Conservation (phyloP, 2,329 filamentous ascomycete genomes). For the Clonostachys chloroleuca region DNA sequence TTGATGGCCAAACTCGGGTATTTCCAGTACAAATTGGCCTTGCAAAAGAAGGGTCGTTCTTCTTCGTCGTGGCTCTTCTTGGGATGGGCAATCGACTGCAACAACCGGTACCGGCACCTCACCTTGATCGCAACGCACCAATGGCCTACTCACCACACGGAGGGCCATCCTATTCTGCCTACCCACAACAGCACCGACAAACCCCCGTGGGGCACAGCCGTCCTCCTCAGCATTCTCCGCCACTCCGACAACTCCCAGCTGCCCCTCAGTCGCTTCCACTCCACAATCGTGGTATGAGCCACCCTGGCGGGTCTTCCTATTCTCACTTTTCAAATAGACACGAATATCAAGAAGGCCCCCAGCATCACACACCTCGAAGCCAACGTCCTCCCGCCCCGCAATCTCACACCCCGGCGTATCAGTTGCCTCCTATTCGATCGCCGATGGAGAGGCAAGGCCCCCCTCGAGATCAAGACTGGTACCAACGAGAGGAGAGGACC, state of each 20-base stretch:
- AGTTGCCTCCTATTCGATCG: constrained; percentile 43
- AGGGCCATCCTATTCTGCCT: constrained; percentile 18
- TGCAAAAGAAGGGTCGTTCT: constrained; percentile 57
- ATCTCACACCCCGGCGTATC: constrained; percentile 27
- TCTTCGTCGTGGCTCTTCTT: constrained; percentile 53
- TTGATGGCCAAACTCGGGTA: constrained; percentile 45
- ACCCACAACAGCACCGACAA: neutral
- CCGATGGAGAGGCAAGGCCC: constrained; percentile 19
- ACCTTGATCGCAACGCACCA: no score
- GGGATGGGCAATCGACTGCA: constrained; percentile 26
- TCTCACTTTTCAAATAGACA: constrained; percentile 34
- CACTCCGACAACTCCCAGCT: constrained; percentile 15
- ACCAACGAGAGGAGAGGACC: constrained; percentile 40
- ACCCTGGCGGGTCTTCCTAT: constrained; percentile 35
- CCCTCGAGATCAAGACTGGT: neutral
- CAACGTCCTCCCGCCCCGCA: constrained; percentile 33
- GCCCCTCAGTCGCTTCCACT: constrained; percentile 18
- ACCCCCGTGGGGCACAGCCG: neutral
- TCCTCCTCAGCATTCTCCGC: constrained; percentile 19
- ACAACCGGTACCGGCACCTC: constrained; percentile 13
- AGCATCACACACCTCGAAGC: constrained; percentile 49
- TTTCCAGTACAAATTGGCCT: constrained; percentile 50
- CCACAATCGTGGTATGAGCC: constrained; percentile 24
- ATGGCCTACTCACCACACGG: constrained; percentile 1
- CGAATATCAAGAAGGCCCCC: constrained; percentile 39